Evolutionary conservation across 768 basidiomycete species (phyloP), one percentile per base, ranked within the genome.

Genomic region (Phylloporus scabripes): DNA sequence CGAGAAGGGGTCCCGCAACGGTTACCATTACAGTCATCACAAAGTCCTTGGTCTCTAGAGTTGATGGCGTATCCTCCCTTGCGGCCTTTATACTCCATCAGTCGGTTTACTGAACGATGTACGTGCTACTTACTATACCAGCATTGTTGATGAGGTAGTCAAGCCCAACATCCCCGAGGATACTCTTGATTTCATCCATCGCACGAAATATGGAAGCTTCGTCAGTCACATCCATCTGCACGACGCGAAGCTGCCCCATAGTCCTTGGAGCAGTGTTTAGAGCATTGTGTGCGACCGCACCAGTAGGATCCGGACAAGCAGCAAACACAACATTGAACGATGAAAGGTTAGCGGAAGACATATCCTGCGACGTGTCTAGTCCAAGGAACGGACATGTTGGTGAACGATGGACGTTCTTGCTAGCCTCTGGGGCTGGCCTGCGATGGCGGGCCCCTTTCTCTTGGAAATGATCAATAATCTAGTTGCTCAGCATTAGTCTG

Each of bases 71-170:
- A 54, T 70, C 70, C 15, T 55, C 36, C 15, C 51, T 56, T 1
- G 48, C 34, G 36, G 53, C 53, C 67, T 67, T 28, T 11, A 17
- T 32, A 17, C 2, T n/a, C 14, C 11, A 40, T 40, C 34, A 24
- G 29, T 17, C 6, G 6, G 43, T 28, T 18, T 15, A 29, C 17
- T 15, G 2, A 7, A 42, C 4, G 26, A n/a, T 7, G 11, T 20
- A 32, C 12, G 32, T 32, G 12, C 8, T 28, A 60, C 71, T 42
- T 47, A 71, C 70, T 29, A 70, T 53, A 0, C 59, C 72, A 2
- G 72, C 70, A 44, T 71, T 72, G 58, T 72, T 74, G 48, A 71
- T 51, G 18, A 74, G 59, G 44, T 70, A 73, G 55, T 74, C 70
- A 7, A 74, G 53, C 10, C 71, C 69, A 2, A 42, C 24, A 18